These are phyloP conservation scores for Melanogaster broomeanus DNA, from an alignment of 768 basidiomycete genomes.

Conservation along the genomic window DNA sequence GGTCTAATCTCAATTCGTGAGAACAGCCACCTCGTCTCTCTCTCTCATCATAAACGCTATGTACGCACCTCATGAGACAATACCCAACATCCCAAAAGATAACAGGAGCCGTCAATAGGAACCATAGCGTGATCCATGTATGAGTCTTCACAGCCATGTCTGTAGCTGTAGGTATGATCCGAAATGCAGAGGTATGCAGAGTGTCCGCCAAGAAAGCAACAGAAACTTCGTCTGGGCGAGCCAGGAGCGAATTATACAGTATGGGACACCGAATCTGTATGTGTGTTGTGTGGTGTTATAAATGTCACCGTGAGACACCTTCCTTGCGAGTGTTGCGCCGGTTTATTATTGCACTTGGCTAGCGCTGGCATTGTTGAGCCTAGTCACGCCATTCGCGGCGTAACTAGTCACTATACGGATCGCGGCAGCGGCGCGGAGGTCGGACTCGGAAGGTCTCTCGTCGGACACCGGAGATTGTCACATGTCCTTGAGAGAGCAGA, in stretches of 20 bases:
- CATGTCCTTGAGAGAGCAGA: background rate
- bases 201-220: no score
- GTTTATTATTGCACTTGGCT: no score
- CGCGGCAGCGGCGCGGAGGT: background rate
- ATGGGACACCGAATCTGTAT: no score
- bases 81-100: constrained; percentile 82
- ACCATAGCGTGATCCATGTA: constrained; percentile 69
- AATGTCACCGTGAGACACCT: background rate
- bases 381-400: no score
- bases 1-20: constrained; percentile 52
- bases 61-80: constrained; percentile 74
- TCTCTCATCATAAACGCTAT: constrained; percentile 23
- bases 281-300: no score
- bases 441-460: no score
- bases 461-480: no score
- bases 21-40: background rate
- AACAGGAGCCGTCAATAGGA: constrained; percentile 50
- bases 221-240: no score
- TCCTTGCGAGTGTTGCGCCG: no score
- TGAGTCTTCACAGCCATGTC: constrained; percentile 52
- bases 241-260: no score
- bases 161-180: no score
- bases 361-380: no score
- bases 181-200: constrained; percentile 7
- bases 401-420: background rate